Evolutionary conservation across 495 filamentous ascomycete genomes (phyloP).

Genomic region (Margaritispora aquatica): DNA sequence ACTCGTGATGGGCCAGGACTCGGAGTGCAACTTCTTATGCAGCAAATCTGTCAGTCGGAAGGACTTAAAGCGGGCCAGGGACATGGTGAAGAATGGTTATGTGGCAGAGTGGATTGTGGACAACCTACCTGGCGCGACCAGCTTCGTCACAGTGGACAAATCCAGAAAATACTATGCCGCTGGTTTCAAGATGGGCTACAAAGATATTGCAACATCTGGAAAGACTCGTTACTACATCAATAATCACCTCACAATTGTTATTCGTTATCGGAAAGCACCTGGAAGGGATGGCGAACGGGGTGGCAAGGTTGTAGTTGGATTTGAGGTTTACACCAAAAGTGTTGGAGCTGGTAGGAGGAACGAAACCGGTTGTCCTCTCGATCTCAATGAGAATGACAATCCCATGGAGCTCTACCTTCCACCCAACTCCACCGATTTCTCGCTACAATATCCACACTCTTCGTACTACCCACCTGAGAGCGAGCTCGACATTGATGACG

Average conservation of each 20-base stretch:
- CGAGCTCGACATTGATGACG: constrained; percentile 48
- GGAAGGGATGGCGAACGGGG: constrained; percentile 60
- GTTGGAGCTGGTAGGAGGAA: constrained; percentile 54
- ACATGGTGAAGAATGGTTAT: constrained; percentile 77
- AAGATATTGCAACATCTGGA: constrained; percentile 53
- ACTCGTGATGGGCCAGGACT: constrained; percentile 72
- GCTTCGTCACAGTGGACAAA: constrained; percentile 87
- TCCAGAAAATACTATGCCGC: constrained; percentile 87
- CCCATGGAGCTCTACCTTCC: constrained; percentile 63
- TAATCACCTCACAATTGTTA: constrained; percentile 86
- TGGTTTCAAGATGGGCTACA: constrained; percentile 89
- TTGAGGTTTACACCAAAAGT: constrained; percentile 90
- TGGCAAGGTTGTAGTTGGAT: constrained; percentile 81
- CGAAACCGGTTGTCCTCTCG: constrained; percentile 57
- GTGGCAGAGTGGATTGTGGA: constrained; percentile 96
- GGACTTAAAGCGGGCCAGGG: constrained; percentile 62
- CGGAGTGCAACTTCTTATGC: constrained; percentile 72
- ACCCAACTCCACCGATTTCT: constrained; percentile 47
- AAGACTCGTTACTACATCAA: constrained; percentile 73
- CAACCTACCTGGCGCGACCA: constrained; percentile 88
- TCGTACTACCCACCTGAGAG: constrained; percentile 50
- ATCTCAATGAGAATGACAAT: constrained; percentile 54
- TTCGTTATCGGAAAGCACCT: constrained; percentile 74
- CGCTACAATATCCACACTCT: constrained; percentile 50
- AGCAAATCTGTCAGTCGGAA: constrained; percentile 55